Base-by-base conservation (phyloP, 2,329 filamentous ascomycete genomes). In the Neurospora sp. region DNA sequence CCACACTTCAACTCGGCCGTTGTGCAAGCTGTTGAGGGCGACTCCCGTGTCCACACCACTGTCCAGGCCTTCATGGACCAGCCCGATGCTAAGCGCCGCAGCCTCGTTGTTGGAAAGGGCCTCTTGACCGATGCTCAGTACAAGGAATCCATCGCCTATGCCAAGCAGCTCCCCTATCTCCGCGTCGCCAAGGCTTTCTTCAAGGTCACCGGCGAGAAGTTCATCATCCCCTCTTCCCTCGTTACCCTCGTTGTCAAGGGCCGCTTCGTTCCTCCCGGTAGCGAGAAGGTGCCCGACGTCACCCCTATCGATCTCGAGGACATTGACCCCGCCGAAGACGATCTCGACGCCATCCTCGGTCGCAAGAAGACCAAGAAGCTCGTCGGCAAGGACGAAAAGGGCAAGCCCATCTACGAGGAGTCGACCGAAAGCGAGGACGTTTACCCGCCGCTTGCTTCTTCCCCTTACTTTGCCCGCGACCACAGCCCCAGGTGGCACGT, bases 241-340 rank as follows among this genome's bases (percentile, higher is more conserved):
- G 95, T 98, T 28, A 95, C 94, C 72, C 90, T 99, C 38, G 93
- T 99, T 68, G 89, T 99, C 78, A 99, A 99, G 84, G 93, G 92
- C 39, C 93, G 96, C 69, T 91, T 98, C 77, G 89, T 98, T 66
- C 96, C 96, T 6, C 94, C 96, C 4, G 95, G 94, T 66, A 90
- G 88, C 73, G 86, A 87, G 33, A 85, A 91, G 68, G 84, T 97
- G 6, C 93, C 96, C 4, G 83, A 87, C 57, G 84, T 97, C 71
- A 87, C 93, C 73, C 88, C 92, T 71, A 81, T 88, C 62, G 95
- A 98, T 74, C 88, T 99, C 10, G 90, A 96, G 76, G 96, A 99
- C 77, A 84, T 95, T 69, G 96, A 99, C 78, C 92, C 95, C 6
- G 93, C 94, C 67, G 96, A 98, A 82, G 93, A 92, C 75, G 96